phyloP scores from a whole-genome alignment of 2,329 filamentous ascomycete genomes.

The Aspergillus sp. region DNA sequence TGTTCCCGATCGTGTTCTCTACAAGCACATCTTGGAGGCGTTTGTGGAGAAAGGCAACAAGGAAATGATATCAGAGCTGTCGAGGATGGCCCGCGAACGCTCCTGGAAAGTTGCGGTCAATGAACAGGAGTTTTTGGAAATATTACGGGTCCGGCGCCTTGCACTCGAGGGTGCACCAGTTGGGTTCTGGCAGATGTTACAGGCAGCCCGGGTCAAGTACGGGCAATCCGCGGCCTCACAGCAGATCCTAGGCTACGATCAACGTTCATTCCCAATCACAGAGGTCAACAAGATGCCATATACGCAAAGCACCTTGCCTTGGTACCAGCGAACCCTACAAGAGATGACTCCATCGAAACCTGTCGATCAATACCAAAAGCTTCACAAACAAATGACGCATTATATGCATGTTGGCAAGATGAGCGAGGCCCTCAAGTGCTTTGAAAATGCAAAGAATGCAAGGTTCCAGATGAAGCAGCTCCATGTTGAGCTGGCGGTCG shows the following conservation, averaged over 20 bases:
- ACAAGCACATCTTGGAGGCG: constrained; percentile 39
- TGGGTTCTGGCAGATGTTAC: constrained; percentile 41
- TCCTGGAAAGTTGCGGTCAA: constrained; percentile 33
- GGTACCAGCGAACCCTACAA: constrained; percentile 31
- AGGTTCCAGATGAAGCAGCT: constrained; percentile 30
- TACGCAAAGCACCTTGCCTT: constrained; percentile 17
- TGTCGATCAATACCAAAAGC: constrained; percentile 31
- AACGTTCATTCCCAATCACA: constrained; percentile 25
- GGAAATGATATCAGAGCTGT: constrained; percentile 30
- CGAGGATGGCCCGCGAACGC: constrained; percentile 26
- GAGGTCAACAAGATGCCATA: constrained; percentile 25
- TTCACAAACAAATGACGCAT: constrained; percentile 37
- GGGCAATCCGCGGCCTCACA: constrained; percentile 30
- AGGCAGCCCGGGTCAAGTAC: constrained; percentile 33
- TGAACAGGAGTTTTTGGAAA: constrained; percentile 27
- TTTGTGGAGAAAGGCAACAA: constrained; percentile 37
- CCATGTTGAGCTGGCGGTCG: constrained; percentile 36
- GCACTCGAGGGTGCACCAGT: constrained; percentile 33
- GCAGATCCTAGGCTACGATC: constrained; percentile 36
- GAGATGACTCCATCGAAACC: constrained; percentile 25
- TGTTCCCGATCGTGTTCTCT: constrained; percentile 37
- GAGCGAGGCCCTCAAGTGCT: constrained; percentile 29
- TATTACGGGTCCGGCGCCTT: constrained; percentile 33
- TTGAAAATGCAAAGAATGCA: constrained; percentile 25
- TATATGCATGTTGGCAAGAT: constrained; percentile 36